phyloP scores from a whole-genome alignment of 192 early-diverging fungal genomes.

The Funneliformis geosporum region DNA sequence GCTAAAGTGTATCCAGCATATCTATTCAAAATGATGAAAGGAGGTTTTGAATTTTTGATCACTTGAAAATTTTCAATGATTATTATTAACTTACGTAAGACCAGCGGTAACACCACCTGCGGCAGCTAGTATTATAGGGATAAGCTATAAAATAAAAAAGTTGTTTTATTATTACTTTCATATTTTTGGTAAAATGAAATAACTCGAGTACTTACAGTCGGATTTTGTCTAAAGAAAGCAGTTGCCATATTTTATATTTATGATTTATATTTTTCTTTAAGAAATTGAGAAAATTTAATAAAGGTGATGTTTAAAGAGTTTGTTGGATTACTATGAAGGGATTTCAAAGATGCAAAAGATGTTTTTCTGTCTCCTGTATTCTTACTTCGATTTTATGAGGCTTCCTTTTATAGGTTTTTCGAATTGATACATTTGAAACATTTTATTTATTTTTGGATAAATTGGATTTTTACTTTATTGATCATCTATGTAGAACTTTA shows the following conservation, averaged over 20 bases:
- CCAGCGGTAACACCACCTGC: background rate
- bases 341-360: no score
- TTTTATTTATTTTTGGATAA: no score
- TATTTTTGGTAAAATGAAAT: background rate
- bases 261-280: background rate
- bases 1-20: background rate
- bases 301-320: no score
- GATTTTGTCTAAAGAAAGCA: background rate
- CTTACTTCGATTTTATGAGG: no score
- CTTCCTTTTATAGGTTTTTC: no score
- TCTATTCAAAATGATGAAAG: background rate
- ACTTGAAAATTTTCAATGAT: background rate
- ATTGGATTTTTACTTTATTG: no score
- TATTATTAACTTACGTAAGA: background rate
- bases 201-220: constrained; percentile 5
- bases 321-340: no score
- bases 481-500: no score
- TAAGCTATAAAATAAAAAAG: background rate
- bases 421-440: no score
- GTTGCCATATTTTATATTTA: background rate
- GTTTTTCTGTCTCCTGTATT: no score
- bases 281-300: background rate
- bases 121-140: background rate
- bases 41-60: background rate
- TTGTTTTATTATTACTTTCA: background rate